These are phyloP conservation scores for Pseudozyma tsukubaensis DNA, from an alignment of 1,284 basidiomycete species.

Conservation along the genomic window DNA sequence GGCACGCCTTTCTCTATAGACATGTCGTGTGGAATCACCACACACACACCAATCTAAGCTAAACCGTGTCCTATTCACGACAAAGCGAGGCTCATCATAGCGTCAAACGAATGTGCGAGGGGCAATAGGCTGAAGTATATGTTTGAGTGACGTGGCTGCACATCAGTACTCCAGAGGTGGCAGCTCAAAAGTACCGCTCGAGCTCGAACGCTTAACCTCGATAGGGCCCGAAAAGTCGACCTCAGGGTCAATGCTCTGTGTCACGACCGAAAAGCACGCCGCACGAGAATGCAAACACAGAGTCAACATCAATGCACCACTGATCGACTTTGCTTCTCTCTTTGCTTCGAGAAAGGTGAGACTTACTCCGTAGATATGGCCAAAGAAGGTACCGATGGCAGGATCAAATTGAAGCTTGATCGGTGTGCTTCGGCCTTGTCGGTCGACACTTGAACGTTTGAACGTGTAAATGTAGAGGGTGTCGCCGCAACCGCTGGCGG, in stretches of 20 bases:
- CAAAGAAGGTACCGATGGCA: constrained; percentile 46
- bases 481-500: constrained; percentile 45
- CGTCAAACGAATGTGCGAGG: no score
- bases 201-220: constrained; percentile 37
- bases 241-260: constrained; percentile 44
- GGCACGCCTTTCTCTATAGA: constrained; percentile 1
- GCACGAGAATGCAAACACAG: not conserved
- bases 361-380: constrained; percentile 57
- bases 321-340: no score
- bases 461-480: constrained; percentile 45
- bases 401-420: constrained; percentile 57
- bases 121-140: no score
- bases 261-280: not conserved
- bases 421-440: constrained; percentile 17
- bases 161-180: constrained; percentile 26
- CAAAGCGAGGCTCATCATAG: no score
- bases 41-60: not conserved
- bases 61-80: no score
- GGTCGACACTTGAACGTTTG: constrained; percentile 36
- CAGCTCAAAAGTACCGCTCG: constrained; percentile 34
- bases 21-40: constrained; percentile 1
- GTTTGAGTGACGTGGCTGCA: not conserved
- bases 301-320: not conserved
- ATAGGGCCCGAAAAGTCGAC: constrained; percentile 41
- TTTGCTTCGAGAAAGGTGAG: not conserved